A percentile compares a stretch with the other conserved stretches of the same genome.
These are phyloP conservation scores for Colletotrichum musae DNA, from an alignment of 2,329 filamentous ascomycete species.

Conservation along the genomic window DNA sequence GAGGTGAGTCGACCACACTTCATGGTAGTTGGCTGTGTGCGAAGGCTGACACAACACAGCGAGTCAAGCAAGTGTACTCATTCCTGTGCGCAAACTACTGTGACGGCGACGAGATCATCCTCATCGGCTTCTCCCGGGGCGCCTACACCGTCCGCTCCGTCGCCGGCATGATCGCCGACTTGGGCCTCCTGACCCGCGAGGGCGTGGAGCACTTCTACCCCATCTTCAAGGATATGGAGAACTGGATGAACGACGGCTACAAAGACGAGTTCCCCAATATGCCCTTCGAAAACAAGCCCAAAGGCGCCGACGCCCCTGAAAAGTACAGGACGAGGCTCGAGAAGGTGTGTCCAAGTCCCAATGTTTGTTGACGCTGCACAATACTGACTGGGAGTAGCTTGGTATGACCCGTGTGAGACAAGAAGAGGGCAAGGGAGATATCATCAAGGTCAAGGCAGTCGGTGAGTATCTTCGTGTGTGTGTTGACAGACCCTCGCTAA, in stretches of 20 bases:
- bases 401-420: conserved; percentile 60
- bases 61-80: conserved; percentile 73
- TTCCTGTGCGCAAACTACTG: conserved; percentile 75
- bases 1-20: conserved; percentile 55
- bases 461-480: conserved; percentile 44
- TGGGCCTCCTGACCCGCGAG: conserved; percentile 67
- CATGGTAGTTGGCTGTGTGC: background rate
- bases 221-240: conserved; percentile 70
- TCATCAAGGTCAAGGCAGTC: conserved; percentile 64
- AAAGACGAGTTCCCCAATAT: conserved; percentile 61
- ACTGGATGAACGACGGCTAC: conserved; percentile 63
- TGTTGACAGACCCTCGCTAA: conserved; percentile 41
- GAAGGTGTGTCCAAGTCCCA: conserved; percentile 49
- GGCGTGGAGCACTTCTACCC: conserved; percentile 69
- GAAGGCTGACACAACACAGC: conserved; percentile 49
- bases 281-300: conserved; percentile 66
- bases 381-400: background rate
- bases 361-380: background rate
- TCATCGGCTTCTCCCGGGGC: conserved; percentile 71
- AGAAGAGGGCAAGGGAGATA: conserved; percentile 50
- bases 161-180: conserved; percentile 64
- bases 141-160: conserved; percentile 72
- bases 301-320: conserved; percentile 56
- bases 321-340: conserved; percentile 62
- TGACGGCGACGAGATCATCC: conserved; percentile 69